A percentile compares a stretch with the other conserved stretches of the same genome.
phyloP scores from a whole-genome alignment of 805 yeast genomes.

The Candida ipomoeae region DNA sequence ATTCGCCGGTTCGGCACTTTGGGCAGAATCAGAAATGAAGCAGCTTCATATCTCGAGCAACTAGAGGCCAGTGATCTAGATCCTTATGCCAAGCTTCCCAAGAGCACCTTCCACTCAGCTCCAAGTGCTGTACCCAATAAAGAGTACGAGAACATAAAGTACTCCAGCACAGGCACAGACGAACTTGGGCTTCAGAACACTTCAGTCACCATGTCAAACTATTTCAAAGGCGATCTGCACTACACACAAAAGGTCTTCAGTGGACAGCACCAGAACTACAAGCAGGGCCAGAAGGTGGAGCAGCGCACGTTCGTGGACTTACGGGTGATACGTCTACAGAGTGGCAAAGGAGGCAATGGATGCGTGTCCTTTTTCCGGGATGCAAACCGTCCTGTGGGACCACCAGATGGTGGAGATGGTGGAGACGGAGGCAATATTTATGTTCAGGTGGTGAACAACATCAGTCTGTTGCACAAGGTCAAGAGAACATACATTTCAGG shows the following conservation, averaged over 20 bases:
- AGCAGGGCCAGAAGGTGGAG: conserved; percentile 32
- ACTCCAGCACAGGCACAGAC: conserved; percentile 7
- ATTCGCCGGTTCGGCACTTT: conserved; percentile 5
- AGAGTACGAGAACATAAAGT: conserved; percentile 8
- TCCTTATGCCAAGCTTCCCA: conserved; percentile 12
- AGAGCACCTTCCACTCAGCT: conserved; percentile 5
- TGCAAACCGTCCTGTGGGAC: conserved; percentile 80
- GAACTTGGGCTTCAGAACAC: conserved; percentile 12
- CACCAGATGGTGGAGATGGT: conserved; percentile 99
- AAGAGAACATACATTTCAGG: conserved; percentile 66
- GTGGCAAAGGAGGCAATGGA: conserved; percentile 92
- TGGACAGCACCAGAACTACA: conserved; percentile 24
- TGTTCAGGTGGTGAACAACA: conserved; percentile 71
- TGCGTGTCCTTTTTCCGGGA: conserved; percentile 81
- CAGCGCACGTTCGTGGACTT: conserved; percentile 42
- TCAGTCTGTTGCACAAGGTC: conserved; percentile 67
- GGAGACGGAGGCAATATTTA: conserved; percentile 89
- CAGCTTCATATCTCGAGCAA: background rate
- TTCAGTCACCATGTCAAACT: conserved; percentile 26
- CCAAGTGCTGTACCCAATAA: background rate
- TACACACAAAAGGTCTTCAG: conserved; percentile 36
- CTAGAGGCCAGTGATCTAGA: conserved; percentile 4
- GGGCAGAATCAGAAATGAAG: conserved; percentile 1
- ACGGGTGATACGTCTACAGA: conserved; percentile 56
- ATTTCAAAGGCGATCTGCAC: conserved; percentile 38